Conservation (phyloP, 2,329 filamentous ascomycete species). For the Fusarium mundagurra region DNA sequence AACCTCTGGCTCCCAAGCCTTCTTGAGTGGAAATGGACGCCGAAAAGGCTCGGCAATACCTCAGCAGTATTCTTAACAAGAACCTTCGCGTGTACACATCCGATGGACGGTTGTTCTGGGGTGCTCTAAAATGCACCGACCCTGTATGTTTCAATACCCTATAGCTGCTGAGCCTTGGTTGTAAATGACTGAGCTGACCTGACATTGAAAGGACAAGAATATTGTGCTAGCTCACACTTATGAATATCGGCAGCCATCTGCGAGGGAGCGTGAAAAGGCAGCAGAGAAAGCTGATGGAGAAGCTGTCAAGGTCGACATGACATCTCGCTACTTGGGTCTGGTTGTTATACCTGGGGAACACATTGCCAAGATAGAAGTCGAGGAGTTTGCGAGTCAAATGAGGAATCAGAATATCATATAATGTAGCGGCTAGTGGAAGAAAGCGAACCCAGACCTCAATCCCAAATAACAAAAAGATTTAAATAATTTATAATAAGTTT, state of each 20-base stretch:
- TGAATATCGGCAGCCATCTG: constrained; percentile 84
- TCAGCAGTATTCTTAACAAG: constrained; percentile 77
- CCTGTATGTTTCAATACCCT: constrained; percentile 64
- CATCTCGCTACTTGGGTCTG: constrained; percentile 85
- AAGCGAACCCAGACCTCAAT: not conserved
- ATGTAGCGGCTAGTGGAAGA: not conserved
- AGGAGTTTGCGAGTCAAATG: constrained; percentile 73
- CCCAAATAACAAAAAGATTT: not conserved
- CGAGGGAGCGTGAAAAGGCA: constrained; percentile 55
- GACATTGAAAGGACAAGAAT: constrained; percentile 75
- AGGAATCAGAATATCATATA: constrained; percentile 32
- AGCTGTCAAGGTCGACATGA: constrained; percentile 74
- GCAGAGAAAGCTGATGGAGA: constrained; percentile 48
- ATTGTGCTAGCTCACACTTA: constrained; percentile 86
- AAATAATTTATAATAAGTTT: not conserved
- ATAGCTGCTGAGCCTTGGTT: not conserved
- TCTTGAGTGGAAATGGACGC: constrained; percentile 55
- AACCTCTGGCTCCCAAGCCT: not conserved
- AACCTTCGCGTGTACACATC: constrained; percentile 81
- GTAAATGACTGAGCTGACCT: not conserved
- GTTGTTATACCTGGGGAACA: constrained; percentile 89
- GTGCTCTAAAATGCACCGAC: constrained; percentile 94
- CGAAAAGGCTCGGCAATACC: constrained; percentile 63
- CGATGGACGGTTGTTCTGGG: constrained; percentile 89
- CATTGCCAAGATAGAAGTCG: constrained; percentile 87